Base-by-base conservation (phyloP, 2,329 filamentous ascomycete species). In the Daldinia eschscholtzii region DNA sequence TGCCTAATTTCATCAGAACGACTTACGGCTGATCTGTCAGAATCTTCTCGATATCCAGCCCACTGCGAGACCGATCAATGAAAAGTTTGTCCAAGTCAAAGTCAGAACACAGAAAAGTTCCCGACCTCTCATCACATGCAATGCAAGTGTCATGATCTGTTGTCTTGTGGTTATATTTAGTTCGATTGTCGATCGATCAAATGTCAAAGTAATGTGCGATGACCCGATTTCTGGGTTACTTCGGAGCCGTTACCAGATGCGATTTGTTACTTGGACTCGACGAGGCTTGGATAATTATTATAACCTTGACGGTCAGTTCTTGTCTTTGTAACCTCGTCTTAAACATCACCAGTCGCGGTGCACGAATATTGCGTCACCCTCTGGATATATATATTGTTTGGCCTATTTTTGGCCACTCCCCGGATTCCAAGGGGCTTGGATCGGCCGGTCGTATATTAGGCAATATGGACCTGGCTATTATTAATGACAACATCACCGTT, bases 381-480 rank as follows among this genome's bases (percentile, higher is more conserved):
- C 46, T 44, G 6, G n/a, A n/a, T 48, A 46, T 53, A 53, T 28
- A 48, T 20, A 33, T 9, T 35, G 7, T 13, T 15, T 44, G 15
- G 20, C 18, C 20, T 65, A 61, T 61, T 62, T 61, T 55, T 37
- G 37, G 30, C 4, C n/a, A 39, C 52, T 23, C 41, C 15, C 15
- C 20, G 15, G 55, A 41, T 39, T 35, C 39, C 33, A 65, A 48
- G 39, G 39, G 30, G 15, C 57, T 65, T 67, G 42, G 52, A 26
- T 23, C 13, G 42, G n/a, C 64, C 15, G 12, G 28, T 26, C 23
- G 28, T 6, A 18, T 59, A 62, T 58, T 60, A 62, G 64, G 58
- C 64, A 62, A 59, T 58, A 62, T 18, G 15, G 18, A 26, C 57
- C n/a, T 61, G 35, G 52, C 42, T 61, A 61, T 61, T 20, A 37